Conservation (phyloP, 1,139 yeast genomes). For the Scheffersomyces titani region DNA sequence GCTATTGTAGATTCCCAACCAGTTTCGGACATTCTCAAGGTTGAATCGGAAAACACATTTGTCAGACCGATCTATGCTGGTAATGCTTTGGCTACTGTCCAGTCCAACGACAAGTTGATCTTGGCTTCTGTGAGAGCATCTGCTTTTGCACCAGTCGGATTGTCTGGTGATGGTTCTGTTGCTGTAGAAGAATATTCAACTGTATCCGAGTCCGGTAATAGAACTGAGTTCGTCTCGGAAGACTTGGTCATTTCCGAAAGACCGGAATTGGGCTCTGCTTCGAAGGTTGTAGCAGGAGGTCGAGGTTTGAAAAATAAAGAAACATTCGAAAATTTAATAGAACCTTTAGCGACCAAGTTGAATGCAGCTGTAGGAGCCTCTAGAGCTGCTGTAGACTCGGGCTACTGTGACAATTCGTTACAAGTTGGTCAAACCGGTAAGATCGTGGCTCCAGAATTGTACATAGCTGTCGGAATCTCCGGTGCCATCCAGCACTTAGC, state of each 20-base stretch:
- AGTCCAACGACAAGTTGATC: conserved; percentile 63
- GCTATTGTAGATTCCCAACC: conserved; percentile 89
- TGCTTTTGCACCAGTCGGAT: conserved; percentile 67
- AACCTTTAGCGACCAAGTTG: conserved; percentile 82
- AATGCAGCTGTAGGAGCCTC: conserved; percentile 97
- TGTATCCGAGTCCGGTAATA: conserved; percentile 32
- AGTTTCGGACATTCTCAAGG: conserved; percentile 73
- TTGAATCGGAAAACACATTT: conserved; percentile 69
- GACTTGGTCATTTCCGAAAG: conserved; percentile 76
- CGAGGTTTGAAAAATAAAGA: conserved; percentile 91
- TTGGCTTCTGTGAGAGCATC: conserved; percentile 81
- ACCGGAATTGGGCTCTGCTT: conserved; percentile 88
- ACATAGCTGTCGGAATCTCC: conserved; percentile 89
- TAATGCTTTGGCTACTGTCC: conserved; percentile 83
- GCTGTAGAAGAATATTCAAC: conserved; percentile 53
- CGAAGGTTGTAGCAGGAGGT: conserved; percentile 85
- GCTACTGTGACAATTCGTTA: conserved; percentile 93
- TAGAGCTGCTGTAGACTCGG: conserved; percentile 96
- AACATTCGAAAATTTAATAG: conserved; percentile 73
- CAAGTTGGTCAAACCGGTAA: conserved; percentile 99
- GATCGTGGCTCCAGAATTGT: conserved; percentile 94
- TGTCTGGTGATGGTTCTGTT: conserved; percentile 33
- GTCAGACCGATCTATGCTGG: conserved; percentile 97
- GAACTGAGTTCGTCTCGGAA: conserved; percentile 67
- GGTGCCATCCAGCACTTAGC: conserved; percentile 99